phyloP scores from a whole-genome alignment of 2,329 filamentous ascomycete species.

The Diaporthe ampelina region DNA sequence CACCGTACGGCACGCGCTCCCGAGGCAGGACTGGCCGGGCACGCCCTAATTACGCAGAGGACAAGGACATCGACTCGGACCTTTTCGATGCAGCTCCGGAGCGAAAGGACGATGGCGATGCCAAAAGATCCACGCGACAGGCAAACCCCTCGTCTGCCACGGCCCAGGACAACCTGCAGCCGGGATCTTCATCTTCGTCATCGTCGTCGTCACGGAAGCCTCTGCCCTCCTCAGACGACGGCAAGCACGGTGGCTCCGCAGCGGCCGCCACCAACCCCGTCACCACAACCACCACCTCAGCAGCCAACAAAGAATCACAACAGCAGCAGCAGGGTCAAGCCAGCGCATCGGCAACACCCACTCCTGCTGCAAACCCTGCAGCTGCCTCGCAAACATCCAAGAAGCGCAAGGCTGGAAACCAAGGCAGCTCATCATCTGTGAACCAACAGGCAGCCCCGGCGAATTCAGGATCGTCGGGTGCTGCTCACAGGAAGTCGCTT shows the following conservation, averaged over 20 bases:
- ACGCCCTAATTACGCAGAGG: slow-evolving; percentile 95
- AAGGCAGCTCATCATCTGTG: slow-evolving; percentile 49
- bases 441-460: slow-evolving; percentile 32
- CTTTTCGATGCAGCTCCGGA: slow-evolving; percentile 77
- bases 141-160: slow-evolving; percentile 57
- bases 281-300: slow-evolving; percentile 43
- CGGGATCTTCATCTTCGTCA: slow-evolving; percentile 47
- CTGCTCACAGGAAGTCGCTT: slow-evolving; percentile 45
- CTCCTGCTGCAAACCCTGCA: slow-evolving; percentile 45
- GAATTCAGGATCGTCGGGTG: slow-evolving; percentile 46
- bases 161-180: slow-evolving; percentile 44
- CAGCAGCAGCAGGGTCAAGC: slow-evolving; percentile 46
- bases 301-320: slow-evolving; percentile 35
- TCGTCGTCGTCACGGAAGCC: slow-evolving; percentile 49
- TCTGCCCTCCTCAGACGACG: slow-evolving; percentile 53
- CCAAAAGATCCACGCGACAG: slow-evolving; percentile 65
- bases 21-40: slow-evolving; percentile 86
- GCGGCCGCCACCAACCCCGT: slow-evolving; percentile 51
- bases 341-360: slow-evolving; percentile 44
- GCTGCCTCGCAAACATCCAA: slow-evolving; percentile 74
- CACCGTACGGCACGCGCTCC: slow-evolving; percentile 92
- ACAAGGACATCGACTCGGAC: slow-evolving; percentile 90
- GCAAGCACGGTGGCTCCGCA: slow-evolving; percentile 52
- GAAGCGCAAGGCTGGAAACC: slow-evolving; percentile 84
- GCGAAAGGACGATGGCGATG: slow-evolving; percentile 65